Evolutionary conservation across 192 early-diverging fungal species (phyloP), one percentile per base, ranked within the genome.

Genomic region (Linnemannia schmuckeri): DNA sequence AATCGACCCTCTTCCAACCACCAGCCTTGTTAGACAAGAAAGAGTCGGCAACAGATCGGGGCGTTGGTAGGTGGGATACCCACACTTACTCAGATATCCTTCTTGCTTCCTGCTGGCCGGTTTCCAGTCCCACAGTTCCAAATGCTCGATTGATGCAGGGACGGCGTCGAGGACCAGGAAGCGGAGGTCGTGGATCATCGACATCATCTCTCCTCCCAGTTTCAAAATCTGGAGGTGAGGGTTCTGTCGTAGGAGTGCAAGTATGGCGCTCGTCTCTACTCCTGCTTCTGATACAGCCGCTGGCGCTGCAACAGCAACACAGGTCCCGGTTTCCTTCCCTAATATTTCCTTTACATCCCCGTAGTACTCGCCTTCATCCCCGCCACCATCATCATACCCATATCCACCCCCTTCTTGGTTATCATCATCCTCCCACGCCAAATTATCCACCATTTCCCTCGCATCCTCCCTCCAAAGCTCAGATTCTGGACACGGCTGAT

Each of bases 141-240:
- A 10, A 13, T 66, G n/a, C 61, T 66, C 61, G 15, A 66, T 66
- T 1, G 27, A 30, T 33, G 9, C 30, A 12, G 61, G 61, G 30
- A 66, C 30, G 30, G 61, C 61, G 27, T 66, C 61, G 0, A 66
- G 61, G n/a, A 66, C 33, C 7, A 66, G 61, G 33, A 66, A 66
- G 10, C 61, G 61, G 12, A 66, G 30, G 30, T 66, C 61, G 24
- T 33, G 61, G 3, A 66, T 10, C 61, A 66, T 66, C 27, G 27
- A 66, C 61, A 66, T 66, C 61, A 66, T 66, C 61, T 66, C 61
- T 66, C 61, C 61, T 33, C 61, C 61, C 3, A 66, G 61, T 15
- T 66, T 66, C 30, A 66, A 66, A n/a, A 13, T 33, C 12, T 9
- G 10, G 12, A 66, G 61, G 4, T 66, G 61, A 3, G 12, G 61